Evolutionary conservation across 2,329 filamentous ascomycete genomes (phyloP), one percentile per base, ranked within the genome.

Genomic region (Colletotrichum orbiculare): DNA sequence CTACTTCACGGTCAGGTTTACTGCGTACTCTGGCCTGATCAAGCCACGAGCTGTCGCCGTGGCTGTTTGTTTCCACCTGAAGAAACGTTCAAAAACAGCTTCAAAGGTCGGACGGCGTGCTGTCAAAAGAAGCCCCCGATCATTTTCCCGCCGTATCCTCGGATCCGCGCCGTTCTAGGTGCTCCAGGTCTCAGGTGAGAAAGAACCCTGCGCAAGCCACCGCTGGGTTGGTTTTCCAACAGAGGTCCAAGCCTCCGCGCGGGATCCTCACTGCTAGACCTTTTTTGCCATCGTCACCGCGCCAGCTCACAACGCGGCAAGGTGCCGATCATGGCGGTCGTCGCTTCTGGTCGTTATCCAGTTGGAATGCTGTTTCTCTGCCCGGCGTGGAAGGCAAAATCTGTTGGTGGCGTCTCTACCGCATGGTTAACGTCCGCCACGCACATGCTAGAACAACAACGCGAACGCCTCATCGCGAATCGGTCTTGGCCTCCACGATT

Each of bases 131-230:
- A 43, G 56, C 43, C 39, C 57, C 34, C 25, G 17, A 52, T 38
- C 35, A 25, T 34, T 17, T 41, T 37, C n/a, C 6, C 39, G 34
- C 47, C 53, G 47, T 62, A 45, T 62, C 52, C 46, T 63, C 38
- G 47, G 43, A 52, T 25, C 42, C 33, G 9, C 35, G 25, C 33
- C 15, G 13, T 35, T 41, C 47, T 61, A 35, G 39, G 46, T 46
- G 47, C 41, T 39, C 56, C 17, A 48, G 42, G 63, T 62, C 63
- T 66, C 63, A 66, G 63, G 63, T 63, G 63, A 57, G 46, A 39
- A 61, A 57, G 46, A 39, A 61, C 41, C 13, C 39, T 57, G 58
- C 53, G 63, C 47, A 62, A 63, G 63, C 53, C 58, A 53, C 59
- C 58, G 57, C 41, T 35, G 47, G 47, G 53, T 57, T 15, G 52